phyloP scores from a whole-genome alignment of 169 alveolate species.

The Cystoisospora suis region DNA sequence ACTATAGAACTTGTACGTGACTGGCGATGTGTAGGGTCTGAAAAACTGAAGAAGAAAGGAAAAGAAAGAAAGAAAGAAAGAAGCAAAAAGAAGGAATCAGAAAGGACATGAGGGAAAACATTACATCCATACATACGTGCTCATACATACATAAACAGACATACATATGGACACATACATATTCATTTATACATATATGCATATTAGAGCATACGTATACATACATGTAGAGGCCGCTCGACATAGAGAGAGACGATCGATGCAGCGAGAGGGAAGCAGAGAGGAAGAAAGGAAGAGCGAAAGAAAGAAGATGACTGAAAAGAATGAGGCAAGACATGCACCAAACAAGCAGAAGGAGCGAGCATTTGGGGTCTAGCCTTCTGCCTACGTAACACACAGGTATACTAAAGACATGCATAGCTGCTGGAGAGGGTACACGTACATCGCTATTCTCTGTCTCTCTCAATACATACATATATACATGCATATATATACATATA shows the following conservation, averaged over 20 bases:
- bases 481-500: not conserved
- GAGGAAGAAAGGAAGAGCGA: too few relatives aligned
- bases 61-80: not conserved
- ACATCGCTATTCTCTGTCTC: too few relatives aligned
- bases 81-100: not conserved
- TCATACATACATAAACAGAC: not conserved
- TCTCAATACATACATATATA: slow-evolving; percentile 1
- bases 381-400: too few relatives aligned
- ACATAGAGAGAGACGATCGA: too few relatives aligned
- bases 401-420: too few relatives aligned
- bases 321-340: too few relatives aligned
- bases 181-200: not conserved
- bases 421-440: too few relatives aligned
- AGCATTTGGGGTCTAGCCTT: too few relatives aligned
- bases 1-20: slow-evolving; percentile 70
- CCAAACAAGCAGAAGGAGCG: too few relatives aligned
- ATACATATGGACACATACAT: not conserved
- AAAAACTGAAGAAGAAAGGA: slow-evolving; percentile 57
- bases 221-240: not conserved
- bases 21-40: slow-evolving; percentile 76
- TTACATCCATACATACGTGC: not conserved
- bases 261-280: too few relatives aligned
- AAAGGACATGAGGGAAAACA: not conserved
- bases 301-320: too few relatives aligned
- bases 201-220: too few relatives aligned